Evolutionary conservation across 2,329 filamentous ascomycete species (phyloP), one percentile per base, ranked within the genome.

Genomic region (Fusarium dimerum): DNA sequence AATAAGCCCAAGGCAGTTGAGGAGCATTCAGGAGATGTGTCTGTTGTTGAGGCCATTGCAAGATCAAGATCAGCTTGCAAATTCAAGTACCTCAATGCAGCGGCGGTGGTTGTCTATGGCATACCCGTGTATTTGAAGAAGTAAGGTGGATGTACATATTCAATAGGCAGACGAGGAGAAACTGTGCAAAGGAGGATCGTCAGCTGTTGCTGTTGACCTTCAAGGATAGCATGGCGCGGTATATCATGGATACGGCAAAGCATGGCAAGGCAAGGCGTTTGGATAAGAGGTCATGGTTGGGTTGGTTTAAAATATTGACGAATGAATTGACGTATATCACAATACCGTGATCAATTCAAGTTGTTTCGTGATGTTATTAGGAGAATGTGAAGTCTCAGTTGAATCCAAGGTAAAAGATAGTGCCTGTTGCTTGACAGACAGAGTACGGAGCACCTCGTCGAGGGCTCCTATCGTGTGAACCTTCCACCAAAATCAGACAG

Each of bases 91-190:
- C 76, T 99, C 62, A 99, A 96, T 65, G 94, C 92, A 1, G 94
- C 93, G 11, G 92, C 93, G 38, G 90, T 94, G 20, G 92, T 94
- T 59, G 87, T 97, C 48, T 99, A 97, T 76, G 94, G 94, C 15
- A 88, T 99, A 68, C 94, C 94, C 30, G 90, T 96, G 57, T 97
- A 92, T 73, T 78, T 96, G 59, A 73, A 71, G 44, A 66, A 55
- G 32, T 50, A 54, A 40, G 36, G 50, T 66, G 54, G 65, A 57
- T 48, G 58, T 26, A 26, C 7, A 26, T 26, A 26, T 7, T 26
- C 20, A 26, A 26, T 4, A 58, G 45, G 60, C 50, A 48, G 55
- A 48, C 50, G 47, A 52, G 50, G 48, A 48, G 50, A 44, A 46
- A 36, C 38, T 50, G 47, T 48, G 47, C 42, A 38, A 47, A 40